A percentile compares a stretch with the other conserved stretches of the same genome.
Conservation (phyloP, 2,329 filamentous ascomycete species). For the Beauveria caledonica region DNA sequence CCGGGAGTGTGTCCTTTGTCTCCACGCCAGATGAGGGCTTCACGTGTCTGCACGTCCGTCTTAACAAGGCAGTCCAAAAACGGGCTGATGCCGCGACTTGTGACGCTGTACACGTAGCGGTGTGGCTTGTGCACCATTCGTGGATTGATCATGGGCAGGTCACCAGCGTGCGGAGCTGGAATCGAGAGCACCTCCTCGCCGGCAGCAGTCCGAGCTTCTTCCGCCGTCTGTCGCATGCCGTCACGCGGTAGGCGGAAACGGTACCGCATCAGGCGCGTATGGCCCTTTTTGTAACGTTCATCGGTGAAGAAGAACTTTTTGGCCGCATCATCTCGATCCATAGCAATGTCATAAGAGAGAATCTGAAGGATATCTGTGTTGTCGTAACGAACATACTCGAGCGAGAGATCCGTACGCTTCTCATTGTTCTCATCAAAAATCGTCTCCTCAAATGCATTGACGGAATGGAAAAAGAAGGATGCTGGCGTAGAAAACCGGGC, state of each 20-base stretch:
- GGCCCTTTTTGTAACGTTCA: slow-evolving; percentile 27
- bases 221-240: neutral
- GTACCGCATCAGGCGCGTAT: slow-evolving; percentile 35
- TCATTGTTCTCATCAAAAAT: slow-evolving; percentile 26
- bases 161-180: slow-evolving; percentile 45
- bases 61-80: slow-evolving; percentile 58
- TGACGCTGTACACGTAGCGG: slow-evolving; percentile 53
- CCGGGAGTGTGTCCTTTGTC: slow-evolving; percentile 55
- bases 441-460: slow-evolving; percentile 66
- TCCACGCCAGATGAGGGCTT: slow-evolving; percentile 47
- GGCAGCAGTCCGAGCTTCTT: slow-evolving; percentile 14
- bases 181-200: slow-evolving; percentile 36
- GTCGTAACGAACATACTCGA: slow-evolving; percentile 58
- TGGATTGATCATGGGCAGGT: slow-evolving; percentile 61
- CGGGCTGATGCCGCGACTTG: slow-evolving; percentile 49
- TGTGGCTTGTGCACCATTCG: slow-evolving; percentile 40
- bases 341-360: slow-evolving; percentile 63
- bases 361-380: slow-evolving; percentile 56
- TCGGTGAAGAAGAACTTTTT: slow-evolving; percentile 35
- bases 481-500: slow-evolving; percentile 59
- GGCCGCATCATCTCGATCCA: slow-evolving; percentile 41
- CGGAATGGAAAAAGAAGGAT: slow-evolving; percentile 71
- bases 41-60: slow-evolving; percentile 49
- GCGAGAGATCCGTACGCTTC: slow-evolving; percentile 42
- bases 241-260: slow-evolving; percentile 29